A percentile compares a stretch with the other conserved stretches of the same genome.
Conservation (phyloP, 2,329 filamentous ascomycete genomes). For the Onygenales sp. region DNA sequence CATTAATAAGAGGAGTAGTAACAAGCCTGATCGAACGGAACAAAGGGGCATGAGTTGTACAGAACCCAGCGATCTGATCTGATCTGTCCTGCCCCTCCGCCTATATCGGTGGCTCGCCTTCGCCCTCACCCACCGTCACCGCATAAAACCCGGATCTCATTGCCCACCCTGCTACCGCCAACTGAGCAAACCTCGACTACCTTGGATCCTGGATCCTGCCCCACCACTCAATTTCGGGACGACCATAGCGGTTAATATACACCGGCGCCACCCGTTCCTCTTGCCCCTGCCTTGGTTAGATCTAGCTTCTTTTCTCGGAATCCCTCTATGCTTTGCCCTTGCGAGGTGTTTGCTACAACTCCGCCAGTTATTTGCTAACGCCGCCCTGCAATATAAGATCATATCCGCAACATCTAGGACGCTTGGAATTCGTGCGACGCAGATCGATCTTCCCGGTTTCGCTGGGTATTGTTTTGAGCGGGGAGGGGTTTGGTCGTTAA, state of each 20-base stretch:
- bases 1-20: not conserved
- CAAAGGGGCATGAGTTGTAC: not conserved
- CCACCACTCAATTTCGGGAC: not conserved
- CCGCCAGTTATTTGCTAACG: not conserved
- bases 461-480: not conserved
- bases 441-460: not conserved
- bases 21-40: not conserved
- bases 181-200: not conserved
- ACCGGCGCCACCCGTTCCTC: not conserved
- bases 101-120: not conserved
- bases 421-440: not conserved
- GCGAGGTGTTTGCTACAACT: not conserved
- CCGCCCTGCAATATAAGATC: not conserved
- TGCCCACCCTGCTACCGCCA: not conserved
- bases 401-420: not conserved
- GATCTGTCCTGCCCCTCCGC: not conserved
- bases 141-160: not conserved
- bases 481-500: not conserved
- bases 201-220: not conserved
- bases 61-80: not conserved
- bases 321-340: not conserved
- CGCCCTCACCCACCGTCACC: not conserved
- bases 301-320: not conserved
- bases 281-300: not conserved
- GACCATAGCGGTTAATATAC: not conserved